Conservation (phyloP, 441 rosid genomes). For the Kokia cookei region DNA sequence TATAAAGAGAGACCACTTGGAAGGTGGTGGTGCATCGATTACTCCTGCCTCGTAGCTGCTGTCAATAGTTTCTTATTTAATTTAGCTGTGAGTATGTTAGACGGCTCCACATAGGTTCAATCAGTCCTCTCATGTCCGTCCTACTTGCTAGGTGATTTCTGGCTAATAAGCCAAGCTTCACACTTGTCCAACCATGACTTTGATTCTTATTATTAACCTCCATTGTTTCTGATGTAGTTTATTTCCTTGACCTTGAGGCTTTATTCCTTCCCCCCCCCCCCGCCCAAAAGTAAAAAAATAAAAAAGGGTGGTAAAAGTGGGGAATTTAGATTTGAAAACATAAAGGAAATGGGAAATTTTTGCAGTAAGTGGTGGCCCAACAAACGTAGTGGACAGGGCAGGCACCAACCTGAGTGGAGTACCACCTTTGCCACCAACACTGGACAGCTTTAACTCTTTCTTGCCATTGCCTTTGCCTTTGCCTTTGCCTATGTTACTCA, state of each 20-base stretch:
- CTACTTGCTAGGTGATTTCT: background rate
- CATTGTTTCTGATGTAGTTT: background rate
- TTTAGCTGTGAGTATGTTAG: background rate
- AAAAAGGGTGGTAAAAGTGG: conserved; percentile 14
- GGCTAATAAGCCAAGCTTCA: background rate
- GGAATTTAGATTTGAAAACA: background rate
- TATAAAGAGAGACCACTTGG: conserved; percentile 6
- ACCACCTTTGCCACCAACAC: conserved; percentile 40
- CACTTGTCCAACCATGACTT: background rate
- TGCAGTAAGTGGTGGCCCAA: conserved; percentile 24
- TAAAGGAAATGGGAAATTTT: no score
- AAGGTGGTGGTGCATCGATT: conserved; percentile 6
- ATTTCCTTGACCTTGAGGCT: background rate
- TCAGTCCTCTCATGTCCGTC: background rate
- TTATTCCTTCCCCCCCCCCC: background rate
- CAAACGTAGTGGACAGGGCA: conserved; percentile 22
- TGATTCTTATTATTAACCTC: background rate
- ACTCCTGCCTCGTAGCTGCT: conserved; percentile 2
- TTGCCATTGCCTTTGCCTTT: conserved; percentile 13
- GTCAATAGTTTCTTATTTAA: background rate
- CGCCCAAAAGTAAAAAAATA: no score
- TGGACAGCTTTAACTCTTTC: conserved; percentile 33
- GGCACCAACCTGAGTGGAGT: conserved; percentile 38
- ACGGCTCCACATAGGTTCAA: background rate
- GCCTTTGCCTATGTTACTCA: background rate